Percentiles rank a stretch among this genome's conserved stretches.
These are phyloP conservation scores for Pythium oligandrum DNA, from an alignment of 352 stramenopile species.

Conservation along the genomic window DNA sequence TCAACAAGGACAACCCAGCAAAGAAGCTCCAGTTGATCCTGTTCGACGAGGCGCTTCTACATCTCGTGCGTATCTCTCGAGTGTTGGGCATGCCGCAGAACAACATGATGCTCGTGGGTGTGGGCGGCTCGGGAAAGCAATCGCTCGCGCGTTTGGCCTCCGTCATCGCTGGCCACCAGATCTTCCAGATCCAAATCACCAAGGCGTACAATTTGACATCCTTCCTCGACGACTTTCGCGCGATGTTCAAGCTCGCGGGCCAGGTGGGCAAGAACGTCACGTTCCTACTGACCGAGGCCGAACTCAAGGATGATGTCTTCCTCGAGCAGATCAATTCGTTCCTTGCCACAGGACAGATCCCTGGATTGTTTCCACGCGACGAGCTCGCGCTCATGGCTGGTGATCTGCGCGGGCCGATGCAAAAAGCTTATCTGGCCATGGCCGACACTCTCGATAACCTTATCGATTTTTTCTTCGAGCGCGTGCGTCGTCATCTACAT, in stretches of 20 bases:
- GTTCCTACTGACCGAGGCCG: conserved; percentile 85
- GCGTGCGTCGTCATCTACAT: conserved; percentile 81
- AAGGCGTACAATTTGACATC: conserved; percentile 83
- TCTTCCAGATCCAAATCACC: conserved; percentile 86
- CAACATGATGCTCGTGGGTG: conserved; percentile 89
- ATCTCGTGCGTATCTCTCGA: conserved; percentile 81
- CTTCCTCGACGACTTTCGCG: conserved; percentile 85
- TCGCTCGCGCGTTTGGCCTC: conserved; percentile 74
- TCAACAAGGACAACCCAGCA: conserved; percentile 79
- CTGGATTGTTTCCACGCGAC: conserved; percentile 85
- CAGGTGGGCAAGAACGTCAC: conserved; percentile 74
- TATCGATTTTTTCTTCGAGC: conserved; percentile 82
- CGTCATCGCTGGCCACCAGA: conserved; percentile 65
- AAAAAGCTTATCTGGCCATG: conserved; percentile 59
- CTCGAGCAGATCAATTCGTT: conserved; percentile 88
- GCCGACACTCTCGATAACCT: conserved; percentile 80
- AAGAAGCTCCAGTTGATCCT: conserved; percentile 78
- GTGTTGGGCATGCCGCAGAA: conserved; percentile 77
- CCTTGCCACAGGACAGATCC: conserved; percentile 81
- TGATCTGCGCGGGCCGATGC: conserved; percentile 68
- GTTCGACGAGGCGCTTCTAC: conserved; percentile 87
- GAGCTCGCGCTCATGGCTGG: conserved; percentile 82
- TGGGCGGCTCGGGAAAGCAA: conserved; percentile 88
- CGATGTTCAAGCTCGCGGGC: conserved; percentile 80
- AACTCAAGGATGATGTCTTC: conserved; percentile 90